Conservation (phyloP, 2,329 filamentous ascomycete species). For the Alternaria sp. region DNA sequence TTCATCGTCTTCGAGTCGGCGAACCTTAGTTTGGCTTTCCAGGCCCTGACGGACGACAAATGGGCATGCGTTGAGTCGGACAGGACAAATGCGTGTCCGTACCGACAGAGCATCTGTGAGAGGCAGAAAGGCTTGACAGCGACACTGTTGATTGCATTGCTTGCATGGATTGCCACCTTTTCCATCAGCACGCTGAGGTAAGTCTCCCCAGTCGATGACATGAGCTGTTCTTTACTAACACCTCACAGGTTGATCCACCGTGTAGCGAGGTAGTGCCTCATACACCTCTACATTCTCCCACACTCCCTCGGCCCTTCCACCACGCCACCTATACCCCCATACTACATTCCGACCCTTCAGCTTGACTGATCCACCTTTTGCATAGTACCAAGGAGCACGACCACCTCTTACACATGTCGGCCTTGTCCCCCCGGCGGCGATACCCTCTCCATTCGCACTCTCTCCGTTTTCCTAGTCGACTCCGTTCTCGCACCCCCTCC, state of each 20-base stretch:
- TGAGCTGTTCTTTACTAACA: slow-evolving; percentile 5
- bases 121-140: slow-evolving; percentile 75
- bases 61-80: slow-evolving; percentile 55
- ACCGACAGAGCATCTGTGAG: slow-evolving; percentile 59
- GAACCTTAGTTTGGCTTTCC: slow-evolving; percentile 88
- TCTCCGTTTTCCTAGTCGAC: slow-evolving; percentile 13
- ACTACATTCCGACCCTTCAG: slow-evolving; percentile 1
- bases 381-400: slow-evolving; percentile 2
- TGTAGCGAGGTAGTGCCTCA: slow-evolving; percentile 36
- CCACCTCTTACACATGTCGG: slow-evolving; percentile 5
- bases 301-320: slow-evolving; percentile 3
- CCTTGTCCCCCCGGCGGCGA: slow-evolving; percentile 6
- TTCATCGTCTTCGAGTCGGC: slow-evolving; percentile 98
- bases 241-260: slow-evolving; percentile 33
- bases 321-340: slow-evolving; percentile 1
- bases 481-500: slow-evolving; percentile 9
- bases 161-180: slow-evolving; percentile 92
- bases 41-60: slow-evolving; percentile 71
- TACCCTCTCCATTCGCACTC: slow-evolving; percentile 2
- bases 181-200: slow-evolving; percentile 68
- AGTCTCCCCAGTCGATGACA: not conserved
- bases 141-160: slow-evolving; percentile 78
- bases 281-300: not conserved
- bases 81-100: slow-evolving; percentile 23
- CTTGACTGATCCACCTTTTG: slow-evolving; percentile 1